phyloP scores from a whole-genome alignment of 1,139 yeast genomes.

The Arxiozyma bovina region DNA sequence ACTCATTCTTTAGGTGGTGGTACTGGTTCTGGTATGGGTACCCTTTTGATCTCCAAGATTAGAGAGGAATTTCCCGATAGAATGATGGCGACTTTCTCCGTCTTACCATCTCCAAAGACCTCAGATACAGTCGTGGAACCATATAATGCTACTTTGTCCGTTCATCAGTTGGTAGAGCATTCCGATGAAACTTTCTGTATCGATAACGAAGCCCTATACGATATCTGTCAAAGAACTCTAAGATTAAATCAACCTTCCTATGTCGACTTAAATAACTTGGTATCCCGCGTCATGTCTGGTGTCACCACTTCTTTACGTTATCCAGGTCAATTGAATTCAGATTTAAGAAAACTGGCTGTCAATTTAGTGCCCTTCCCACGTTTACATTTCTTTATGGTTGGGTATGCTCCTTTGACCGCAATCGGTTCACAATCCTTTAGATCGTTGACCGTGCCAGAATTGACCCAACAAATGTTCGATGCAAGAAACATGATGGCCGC shows the following conservation, averaged over 20 bases:
- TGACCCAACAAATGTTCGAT: slow-evolving; percentile 89
- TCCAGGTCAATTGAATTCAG: slow-evolving; percentile 91
- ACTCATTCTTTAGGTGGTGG: slow-evolving; percentile 95
- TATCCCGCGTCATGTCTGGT: slow-evolving; percentile 89
- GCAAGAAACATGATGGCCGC: slow-evolving; percentile 94
- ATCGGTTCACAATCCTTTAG: slow-evolving; percentile 73
- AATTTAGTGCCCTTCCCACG: slow-evolving; percentile 92
- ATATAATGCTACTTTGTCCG: slow-evolving; percentile 85
- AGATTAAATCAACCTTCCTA: slow-evolving; percentile 73
- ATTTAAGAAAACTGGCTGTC: slow-evolving; percentile 83
- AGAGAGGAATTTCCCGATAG: slow-evolving; percentile 88
- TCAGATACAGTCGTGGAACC: slow-evolving; percentile 93
- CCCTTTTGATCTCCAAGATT: slow-evolving; percentile 67
- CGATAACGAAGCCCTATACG: slow-evolving; percentile 86
- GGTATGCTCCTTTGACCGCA: slow-evolving; percentile 84
- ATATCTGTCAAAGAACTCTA: slow-evolving; percentile 78
- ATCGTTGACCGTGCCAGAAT: slow-evolving; percentile 78
- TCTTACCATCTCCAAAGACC: slow-evolving; percentile 83
- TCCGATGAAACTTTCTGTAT: slow-evolving; percentile 91
- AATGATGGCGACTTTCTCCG: slow-evolving; percentile 93
- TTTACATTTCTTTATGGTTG: slow-evolving; percentile 90
- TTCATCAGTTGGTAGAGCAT: slow-evolving; percentile 83
- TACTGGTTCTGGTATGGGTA: slow-evolving; percentile 95
- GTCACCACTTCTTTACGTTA: slow-evolving; percentile 78
- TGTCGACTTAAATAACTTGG: slow-evolving; percentile 68